These are phyloP conservation scores for Euphorbia peplus DNA, from an alignment of 345 rosid genomes.

Conservation along the genomic window DNA sequence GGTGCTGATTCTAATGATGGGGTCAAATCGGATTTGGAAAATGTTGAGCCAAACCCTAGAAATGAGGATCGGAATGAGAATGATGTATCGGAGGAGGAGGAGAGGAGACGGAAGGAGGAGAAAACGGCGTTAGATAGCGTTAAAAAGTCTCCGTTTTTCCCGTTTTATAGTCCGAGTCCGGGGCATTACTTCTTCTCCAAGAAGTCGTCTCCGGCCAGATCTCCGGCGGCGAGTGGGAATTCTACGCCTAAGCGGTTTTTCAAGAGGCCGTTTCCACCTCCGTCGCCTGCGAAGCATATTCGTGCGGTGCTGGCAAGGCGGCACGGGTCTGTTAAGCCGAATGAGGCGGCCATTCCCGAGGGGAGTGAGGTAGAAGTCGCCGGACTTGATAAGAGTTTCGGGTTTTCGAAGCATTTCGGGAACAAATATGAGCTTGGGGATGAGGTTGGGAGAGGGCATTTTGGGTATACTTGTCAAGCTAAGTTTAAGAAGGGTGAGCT, in stretches of 20 bases:
- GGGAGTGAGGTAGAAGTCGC: conserved; percentile 56
- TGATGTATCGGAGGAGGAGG: conserved; percentile 36
- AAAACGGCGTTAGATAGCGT: conserved; percentile 18
- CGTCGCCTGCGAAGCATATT: conserved; percentile 99
- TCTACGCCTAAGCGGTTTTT: conserved; percentile 86
- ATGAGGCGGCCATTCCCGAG: conserved; percentile 38
- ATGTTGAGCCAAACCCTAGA: conserved; percentile 25
- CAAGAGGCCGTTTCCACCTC: conserved; percentile 81
- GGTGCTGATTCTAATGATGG: conserved; percentile 22
- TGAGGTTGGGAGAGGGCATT: conserved; percentile 41
- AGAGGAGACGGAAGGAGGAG: conserved; percentile 18
- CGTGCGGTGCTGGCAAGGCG: conserved; percentile 68
- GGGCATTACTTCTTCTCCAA: conserved; percentile 77
- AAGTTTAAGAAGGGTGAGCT: conserved; percentile 33
- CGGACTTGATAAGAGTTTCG: conserved; percentile 81
- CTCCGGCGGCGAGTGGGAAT: conserved; percentile 63
- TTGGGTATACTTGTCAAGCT: conserved; percentile 35
- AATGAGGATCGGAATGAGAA: conserved; percentile 11
- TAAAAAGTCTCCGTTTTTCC: conserved; percentile 67
- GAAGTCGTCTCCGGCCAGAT: conserved; percentile 79
- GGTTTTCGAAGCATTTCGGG: conserved; percentile 74
- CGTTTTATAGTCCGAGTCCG: conserved; percentile 91
- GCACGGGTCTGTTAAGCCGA: conserved; percentile 34
- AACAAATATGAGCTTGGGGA: conserved; percentile 41
- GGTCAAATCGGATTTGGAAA: conserved; percentile 11